Evolutionary conservation across 1,284 basidiomycete genomes (phyloP).

Genomic region (Irpex sp.): DNA sequence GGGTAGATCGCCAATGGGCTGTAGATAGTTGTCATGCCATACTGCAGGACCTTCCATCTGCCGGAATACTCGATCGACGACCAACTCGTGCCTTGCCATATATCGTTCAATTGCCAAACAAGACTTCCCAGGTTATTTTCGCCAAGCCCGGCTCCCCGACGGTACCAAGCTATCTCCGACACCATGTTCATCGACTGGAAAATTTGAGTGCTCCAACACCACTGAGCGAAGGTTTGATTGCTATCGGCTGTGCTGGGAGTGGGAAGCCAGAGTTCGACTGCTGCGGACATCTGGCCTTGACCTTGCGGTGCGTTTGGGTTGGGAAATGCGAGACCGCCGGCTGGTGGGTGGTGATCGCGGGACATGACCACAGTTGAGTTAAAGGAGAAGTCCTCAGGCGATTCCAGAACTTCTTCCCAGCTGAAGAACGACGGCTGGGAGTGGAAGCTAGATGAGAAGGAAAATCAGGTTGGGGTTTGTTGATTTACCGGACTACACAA

Average conservation of each 20-base stretch:
- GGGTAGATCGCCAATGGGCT: conserved; percentile 49
- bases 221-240: conserved; percentile 59
- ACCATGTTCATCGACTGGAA: conserved; percentile 58
- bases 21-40: conserved; percentile 45
- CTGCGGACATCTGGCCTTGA: conserved; percentile 50
- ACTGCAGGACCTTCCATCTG: conserved; percentile 60
- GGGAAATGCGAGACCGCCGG: conserved; percentile 52
- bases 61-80: conserved; percentile 58
- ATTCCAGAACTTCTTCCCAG: conserved; percentile 55
- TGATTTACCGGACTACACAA: not conserved
- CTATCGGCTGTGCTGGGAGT: conserved; percentile 44
- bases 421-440: conserved; percentile 64
- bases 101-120: conserved; percentile 67
- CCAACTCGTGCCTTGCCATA: conserved; percentile 66
- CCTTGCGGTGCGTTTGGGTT: conserved; percentile 56
- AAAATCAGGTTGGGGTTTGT: not conserved
- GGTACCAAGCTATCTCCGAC: conserved; percentile 58
- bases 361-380: conserved; percentile 58
- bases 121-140: conserved; percentile 60
- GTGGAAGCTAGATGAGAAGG: conserved; percentile 42
- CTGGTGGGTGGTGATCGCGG: conserved; percentile 57
- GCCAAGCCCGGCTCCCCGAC: conserved; percentile 49
- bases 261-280: conserved; percentile 52
- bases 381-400: conserved; percentile 51
- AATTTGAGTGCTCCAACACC: conserved; percentile 59